Evolutionary conservation across 1,139 yeast species (phyloP).

Genomic region (Zygosaccharomyces sapae): DNA sequence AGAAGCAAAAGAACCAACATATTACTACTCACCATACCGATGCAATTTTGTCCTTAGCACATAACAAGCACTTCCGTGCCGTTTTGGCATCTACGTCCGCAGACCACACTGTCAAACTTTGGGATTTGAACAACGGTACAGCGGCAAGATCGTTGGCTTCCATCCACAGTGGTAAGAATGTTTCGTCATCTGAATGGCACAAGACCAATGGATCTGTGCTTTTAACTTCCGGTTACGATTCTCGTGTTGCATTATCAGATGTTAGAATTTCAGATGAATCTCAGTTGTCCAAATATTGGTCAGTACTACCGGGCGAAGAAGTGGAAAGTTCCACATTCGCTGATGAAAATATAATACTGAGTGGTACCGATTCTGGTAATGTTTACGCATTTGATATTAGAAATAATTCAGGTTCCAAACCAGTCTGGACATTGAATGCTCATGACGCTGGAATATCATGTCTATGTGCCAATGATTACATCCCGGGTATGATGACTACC

Average conservation of each 20-base stretch:
- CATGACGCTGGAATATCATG: constrained; percentile 92
- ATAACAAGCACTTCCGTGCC: constrained; percentile 76
- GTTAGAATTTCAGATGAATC: constrained; percentile 69
- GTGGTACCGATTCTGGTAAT: constrained; percentile 90
- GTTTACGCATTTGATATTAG: constrained; percentile 87
- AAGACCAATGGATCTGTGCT: constrained; percentile 67
- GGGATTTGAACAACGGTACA: constrained; percentile 78
- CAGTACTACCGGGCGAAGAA: constrained; percentile 68
- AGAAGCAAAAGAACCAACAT: constrained; percentile 51
- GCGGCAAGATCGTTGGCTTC: constrained; percentile 68
- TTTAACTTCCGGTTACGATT: constrained; percentile 91
- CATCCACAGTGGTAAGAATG: constrained; percentile 56
- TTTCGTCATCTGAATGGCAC: constrained; percentile 87
- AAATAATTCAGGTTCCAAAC: constrained; percentile 48
- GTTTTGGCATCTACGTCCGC: constrained; percentile 94
- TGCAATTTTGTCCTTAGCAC: constrained; percentile 84
- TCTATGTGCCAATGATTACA: constrained; percentile 60
- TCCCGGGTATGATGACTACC: constrained; percentile 76
- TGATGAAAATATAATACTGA: constrained; percentile 65
- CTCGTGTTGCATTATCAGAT: constrained; percentile 73
- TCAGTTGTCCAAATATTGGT: constrained; percentile 58
- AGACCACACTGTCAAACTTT: constrained; percentile 86
- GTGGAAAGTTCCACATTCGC: constrained; percentile 79
- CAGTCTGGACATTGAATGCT: constrained; percentile 95
- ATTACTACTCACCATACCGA: constrained; percentile 84